Percentiles rank a stretch among this genome's conserved stretches.
phyloP scores from a whole-genome alignment of 2,329 filamentous ascomycete genomes.

The Penicillium hordei region DNA sequence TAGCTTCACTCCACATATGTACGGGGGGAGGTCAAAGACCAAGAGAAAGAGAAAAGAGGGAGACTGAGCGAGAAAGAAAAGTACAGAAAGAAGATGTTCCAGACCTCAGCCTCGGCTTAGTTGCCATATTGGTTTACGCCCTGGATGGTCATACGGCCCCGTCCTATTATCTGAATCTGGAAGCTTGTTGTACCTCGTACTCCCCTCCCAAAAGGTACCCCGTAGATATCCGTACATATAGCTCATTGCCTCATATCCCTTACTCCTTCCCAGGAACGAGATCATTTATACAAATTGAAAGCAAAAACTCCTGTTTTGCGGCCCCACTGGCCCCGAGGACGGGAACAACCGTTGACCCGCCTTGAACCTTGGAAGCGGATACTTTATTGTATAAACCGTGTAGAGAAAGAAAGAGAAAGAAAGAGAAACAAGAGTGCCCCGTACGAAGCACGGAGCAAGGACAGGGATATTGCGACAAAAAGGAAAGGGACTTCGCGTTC shows the following conservation, averaged over 20 bases:
- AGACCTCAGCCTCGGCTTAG: constrained; percentile 3
- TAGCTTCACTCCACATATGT: not conserved
- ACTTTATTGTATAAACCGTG: not conserved
- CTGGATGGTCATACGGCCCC: not conserved
- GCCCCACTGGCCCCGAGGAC: constrained; percentile 2
- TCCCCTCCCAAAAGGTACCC: not conserved
- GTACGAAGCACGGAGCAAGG: not conserved
- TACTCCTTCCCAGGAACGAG: not conserved
- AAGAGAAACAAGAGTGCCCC: too few relatives aligned
- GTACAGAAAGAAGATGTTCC: not conserved
- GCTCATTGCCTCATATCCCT: not conserved
- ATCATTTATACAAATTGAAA: not conserved
- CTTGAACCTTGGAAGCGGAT: not conserved
- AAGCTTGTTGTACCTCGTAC: not conserved
- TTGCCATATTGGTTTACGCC: not conserved
- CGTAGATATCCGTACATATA: not conserved
- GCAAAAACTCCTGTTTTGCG: not conserved
- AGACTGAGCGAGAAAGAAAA: not conserved
- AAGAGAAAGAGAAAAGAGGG: not conserved
- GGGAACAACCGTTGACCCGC: constrained; percentile 11
- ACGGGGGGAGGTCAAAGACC: not conserved
- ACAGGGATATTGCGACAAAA: not conserved
- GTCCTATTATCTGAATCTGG: not conserved
- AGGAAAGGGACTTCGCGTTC: not conserved
- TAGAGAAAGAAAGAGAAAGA: not conserved